phyloP scores from a whole-genome alignment of 2,329 filamentous ascomycete species.

The Botrytis tulipae region DNA sequence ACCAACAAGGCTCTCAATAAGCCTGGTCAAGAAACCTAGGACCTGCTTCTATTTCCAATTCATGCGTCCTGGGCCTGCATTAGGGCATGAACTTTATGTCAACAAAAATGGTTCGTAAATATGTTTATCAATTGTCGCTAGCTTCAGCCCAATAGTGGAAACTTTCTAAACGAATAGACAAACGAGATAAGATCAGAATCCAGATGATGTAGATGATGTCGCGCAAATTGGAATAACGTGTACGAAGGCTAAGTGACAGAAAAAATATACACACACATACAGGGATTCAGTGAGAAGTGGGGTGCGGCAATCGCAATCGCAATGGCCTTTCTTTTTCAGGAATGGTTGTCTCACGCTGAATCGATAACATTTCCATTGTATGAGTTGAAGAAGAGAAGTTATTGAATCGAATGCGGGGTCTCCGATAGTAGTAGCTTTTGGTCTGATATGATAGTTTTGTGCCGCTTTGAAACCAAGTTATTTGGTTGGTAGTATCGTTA shows the following conservation, averaged over 20 bases:
- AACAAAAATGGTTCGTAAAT: background rate
- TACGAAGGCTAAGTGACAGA: background rate
- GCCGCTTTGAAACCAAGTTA: background rate
- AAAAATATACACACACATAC: background rate
- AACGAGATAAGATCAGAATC: background rate
- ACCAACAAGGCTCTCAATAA: background rate
- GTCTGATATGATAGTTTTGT: background rate
- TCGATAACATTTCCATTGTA: background rate
- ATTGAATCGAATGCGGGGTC: background rate
- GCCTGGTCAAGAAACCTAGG: background rate
- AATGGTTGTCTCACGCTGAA: background rate
- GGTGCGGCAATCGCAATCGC: background rate
- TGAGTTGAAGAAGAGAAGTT: background rate
- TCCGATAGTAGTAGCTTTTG: background rate
- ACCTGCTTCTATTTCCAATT: background rate
- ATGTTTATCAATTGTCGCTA: background rate
- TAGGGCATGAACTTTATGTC: background rate
- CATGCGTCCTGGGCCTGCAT: background rate
- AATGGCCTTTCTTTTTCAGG: background rate
- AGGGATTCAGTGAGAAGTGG: constrained; percentile 4
- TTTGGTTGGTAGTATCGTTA: background rate
- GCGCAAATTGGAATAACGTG: background rate
- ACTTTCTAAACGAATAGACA: background rate
- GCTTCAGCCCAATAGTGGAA: background rate
- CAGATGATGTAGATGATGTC: background rate